Evolutionary conservation across 108 stramenopile species (phyloP), one percentile per base, ranked within the genome.

Genomic region (Phaeodactylum tricornutum): DNA sequence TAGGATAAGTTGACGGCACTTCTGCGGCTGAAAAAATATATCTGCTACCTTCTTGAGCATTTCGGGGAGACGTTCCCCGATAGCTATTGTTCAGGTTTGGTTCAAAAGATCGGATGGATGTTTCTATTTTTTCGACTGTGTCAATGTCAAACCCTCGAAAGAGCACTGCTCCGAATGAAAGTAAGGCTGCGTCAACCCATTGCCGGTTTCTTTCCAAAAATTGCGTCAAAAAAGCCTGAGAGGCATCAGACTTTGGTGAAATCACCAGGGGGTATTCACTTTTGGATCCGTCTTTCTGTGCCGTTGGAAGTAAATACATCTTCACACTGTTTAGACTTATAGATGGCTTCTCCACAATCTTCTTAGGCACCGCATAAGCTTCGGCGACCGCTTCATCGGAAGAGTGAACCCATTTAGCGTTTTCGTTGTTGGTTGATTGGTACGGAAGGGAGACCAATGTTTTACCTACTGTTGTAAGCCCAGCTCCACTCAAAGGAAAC

Each of bases 21-120:
- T 72, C 71, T 0, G 71, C 66, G 0, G 71, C 71, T 17, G 66
- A 63, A 31, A 67, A 67, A 46, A 33, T 41, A 46, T 41, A 72
- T 3, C 45, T 32, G 1, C 62, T 64, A 11, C 66, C 62, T 14
- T 46, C 44, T 16, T 40, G 35, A 0, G 46, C 35, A 19, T 15
- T 48, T 19, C 71, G 61, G 17, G 71, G 66, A 0, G 66, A 67
- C 6, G 71, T 72, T 43, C 71, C 71, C n/a, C 62, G 62, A 42
- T 72, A 72, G 2, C 24, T 29, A 26, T 72, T 40, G 29, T 38
- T 40, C 29, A 72, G 52, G n/a, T 59, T 48, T n/a, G 71, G 66
- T 29, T 72, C 29, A 20, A 53, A 42, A 12, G 65, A 29, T 19
- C 27, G 21, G 15, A 42, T 29, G 15, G 55, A 51, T 11, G 30